Conservation (phyloP, 2,329 filamentous ascomycete genomes). For the Polychaeton citri region DNA sequence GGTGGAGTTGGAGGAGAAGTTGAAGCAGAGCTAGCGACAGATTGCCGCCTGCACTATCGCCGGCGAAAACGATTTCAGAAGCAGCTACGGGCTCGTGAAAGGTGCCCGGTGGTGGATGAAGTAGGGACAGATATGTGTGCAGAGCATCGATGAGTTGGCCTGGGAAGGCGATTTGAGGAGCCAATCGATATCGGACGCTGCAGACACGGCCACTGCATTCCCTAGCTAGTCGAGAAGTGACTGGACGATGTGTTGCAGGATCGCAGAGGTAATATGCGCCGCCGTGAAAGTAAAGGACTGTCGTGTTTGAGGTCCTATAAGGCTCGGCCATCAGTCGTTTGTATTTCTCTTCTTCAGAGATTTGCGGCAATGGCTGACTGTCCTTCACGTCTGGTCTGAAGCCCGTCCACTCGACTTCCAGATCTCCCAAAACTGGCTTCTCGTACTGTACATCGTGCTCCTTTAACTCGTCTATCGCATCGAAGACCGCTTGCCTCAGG, state of each 20-base stretch:
- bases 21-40: constrained; percentile 55
- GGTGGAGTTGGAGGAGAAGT: constrained; percentile 50
- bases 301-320: constrained; percentile 39
- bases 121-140: constrained; percentile 56
- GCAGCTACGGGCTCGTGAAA: constrained; percentile 53
- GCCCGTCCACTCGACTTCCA: constrained; percentile 67
- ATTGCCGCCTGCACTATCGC: constrained; percentile 66
- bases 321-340: constrained; percentile 53
- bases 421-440: constrained; percentile 40
- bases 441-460: constrained; percentile 25
- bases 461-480: constrained; percentile 43
- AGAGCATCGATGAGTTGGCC: constrained; percentile 60
- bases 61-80: constrained; percentile 54
- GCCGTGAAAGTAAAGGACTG: constrained; percentile 62
- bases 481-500: constrained; percentile 44
- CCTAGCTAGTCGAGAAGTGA: constrained; percentile 49
- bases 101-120: constrained; percentile 57
- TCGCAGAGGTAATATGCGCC: constrained; percentile 64
- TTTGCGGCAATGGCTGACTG: constrained; percentile 38
- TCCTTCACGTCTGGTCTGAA: constrained; percentile 44
- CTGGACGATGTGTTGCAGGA: constrained; percentile 50
- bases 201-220: constrained; percentile 55
- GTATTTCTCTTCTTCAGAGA: constrained; percentile 54
- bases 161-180: constrained; percentile 64
- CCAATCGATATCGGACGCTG: constrained; percentile 60